Conservation (phyloP, 2,329 filamentous ascomycete genomes). For the Aspergillus sp. region DNA sequence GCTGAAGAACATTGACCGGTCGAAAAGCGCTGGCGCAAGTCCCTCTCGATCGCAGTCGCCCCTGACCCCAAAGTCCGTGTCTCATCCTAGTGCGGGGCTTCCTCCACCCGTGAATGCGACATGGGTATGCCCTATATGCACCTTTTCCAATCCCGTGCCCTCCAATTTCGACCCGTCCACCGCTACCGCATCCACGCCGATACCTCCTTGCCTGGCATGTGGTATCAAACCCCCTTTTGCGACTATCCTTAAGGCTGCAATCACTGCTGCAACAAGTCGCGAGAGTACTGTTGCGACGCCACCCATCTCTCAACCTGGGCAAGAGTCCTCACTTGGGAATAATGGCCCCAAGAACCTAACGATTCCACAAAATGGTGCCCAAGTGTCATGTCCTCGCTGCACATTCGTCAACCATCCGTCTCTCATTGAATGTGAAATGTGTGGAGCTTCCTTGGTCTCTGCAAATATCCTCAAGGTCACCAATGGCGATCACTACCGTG, state of each 20-base stretch:
- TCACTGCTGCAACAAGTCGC: conserved; percentile 66
- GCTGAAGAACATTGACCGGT: conserved; percentile 61
- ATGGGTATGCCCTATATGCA: conserved; percentile 96
- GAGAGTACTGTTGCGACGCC: conserved; percentile 22
- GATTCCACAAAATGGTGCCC: conserved; percentile 16
- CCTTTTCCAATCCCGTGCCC: conserved; percentile 88
- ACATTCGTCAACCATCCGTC: conserved; percentile 94
- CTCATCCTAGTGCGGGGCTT: conserved; percentile 38
- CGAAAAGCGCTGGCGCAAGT: conserved; percentile 54
- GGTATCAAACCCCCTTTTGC: conserved; percentile 88
- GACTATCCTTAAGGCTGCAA: conserved; percentile 82
- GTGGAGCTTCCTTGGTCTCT: conserved; percentile 72
- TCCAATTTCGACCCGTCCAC: conserved; percentile 88
- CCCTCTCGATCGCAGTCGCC: conserved; percentile 34
- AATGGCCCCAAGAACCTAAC: conserved; percentile 9
- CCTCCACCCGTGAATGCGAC: conserved; percentile 62
- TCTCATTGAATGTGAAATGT: conserved; percentile 84
- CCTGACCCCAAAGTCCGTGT: conserved; percentile 31
- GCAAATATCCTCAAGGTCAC: conserved; percentile 47
- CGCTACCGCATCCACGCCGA: conserved; percentile 74
- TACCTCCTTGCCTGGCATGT: conserved; percentile 87
- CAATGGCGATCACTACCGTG: conserved; percentile 44
- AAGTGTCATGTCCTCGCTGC: conserved; percentile 72
- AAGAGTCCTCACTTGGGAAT: conserved; percentile 1
- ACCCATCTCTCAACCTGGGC: conserved; percentile 4